Evolutionary conservation across 495 filamentous ascomycete species (phyloP), one percentile per base, ranked within the genome.

Genomic region (Daldinia decipiens): DNA sequence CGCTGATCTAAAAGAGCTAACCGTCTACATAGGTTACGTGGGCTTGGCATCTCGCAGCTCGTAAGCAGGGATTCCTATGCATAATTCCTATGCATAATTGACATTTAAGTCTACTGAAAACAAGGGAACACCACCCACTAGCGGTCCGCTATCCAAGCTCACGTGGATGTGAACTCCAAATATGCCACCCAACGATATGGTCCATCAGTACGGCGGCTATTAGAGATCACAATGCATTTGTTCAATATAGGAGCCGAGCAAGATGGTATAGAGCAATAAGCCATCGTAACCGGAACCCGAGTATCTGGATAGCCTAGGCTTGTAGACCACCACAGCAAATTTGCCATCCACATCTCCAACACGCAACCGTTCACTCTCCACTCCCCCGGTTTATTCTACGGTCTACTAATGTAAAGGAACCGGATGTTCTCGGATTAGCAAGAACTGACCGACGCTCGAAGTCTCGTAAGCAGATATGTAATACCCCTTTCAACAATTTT

Each of bases 71-170:
- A 57, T 73, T 62, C 38, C 56, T 59, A 64, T 65, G 59, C 65
- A 72, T 65, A 68, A 56, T 57, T 65, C 38, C 56, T 59, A 64
- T 65, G 59, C 65, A 72, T 65, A 68, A 56, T 57, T 65, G 51
- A 45, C 50, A 67, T 21, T 31, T 39, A 53, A 53, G 43, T 53
- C 52, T 27, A 58, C 62, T 62, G 53, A 51, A 56, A 38, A 54
- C 61, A 65, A 70, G 54, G 67, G 38, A 61, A 55, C 43, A 19
- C 57, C 53, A 54, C 56, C 47, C 59, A 67, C 59, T 64, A 59
- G 5, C 32, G 5, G 15, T 58, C 43, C 50, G 29, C 8, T 26
- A 40, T 61, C 13, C 38, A 59, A 67, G 26, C 55, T 64, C 59
- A 64, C 65, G 61, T 65, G 65, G 70, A 64, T 50, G 39, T 19